Evolutionary conservation across 2,329 filamentous ascomycete species (phyloP), one percentile per base, ranked within the genome.

Genomic region (Pestalotiopsis fici): DNA sequence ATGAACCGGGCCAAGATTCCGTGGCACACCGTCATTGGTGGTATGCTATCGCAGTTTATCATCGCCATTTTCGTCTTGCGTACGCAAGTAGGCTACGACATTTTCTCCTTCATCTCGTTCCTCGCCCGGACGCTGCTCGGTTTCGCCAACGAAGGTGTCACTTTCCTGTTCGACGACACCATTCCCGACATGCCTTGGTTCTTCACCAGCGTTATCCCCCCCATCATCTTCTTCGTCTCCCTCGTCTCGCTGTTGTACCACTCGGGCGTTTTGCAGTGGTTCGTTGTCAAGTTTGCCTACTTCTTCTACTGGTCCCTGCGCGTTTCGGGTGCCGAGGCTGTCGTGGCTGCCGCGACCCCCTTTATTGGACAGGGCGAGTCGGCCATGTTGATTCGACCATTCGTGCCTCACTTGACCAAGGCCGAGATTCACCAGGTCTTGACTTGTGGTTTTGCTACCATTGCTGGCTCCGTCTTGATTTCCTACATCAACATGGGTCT

Each of bases 361-460:
- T 97, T 97, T 81, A 96, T 97, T 75, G 95, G 95, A 9, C 94
- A 97, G 83, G 94, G 95, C 76, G 95, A 97, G 85, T 96, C 93
- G 27, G 94, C 93, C 68, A 97, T 97, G 92, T 83, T 98, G 75
- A 94, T 98, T 79, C 90, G 90, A 65, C 94, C 94, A 0, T 97
- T 97, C 78, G 90, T 97, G 59, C 84, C 93, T 12, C 91, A 96
- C 79, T 87, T 97, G 75, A 98, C 95, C 69, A 86, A 90, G 76
- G 93, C 94, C 71, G 95, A 98, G 80, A 83, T 97, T 67, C 95
- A 97, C 80, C 94, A 97, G 82, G 87, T 97, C 79, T 94, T 98
- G 93, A 93, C 91, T 65, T 97, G 92, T 71, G 95, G 94, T 69
- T 97, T 97, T 74, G 94, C 95, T 27, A 97, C 95, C 59, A 97